These are phyloP conservation scores for Boletus rex-veris DNA, from an alignment of 768 basidiomycete genomes.

Conservation along the genomic window DNA sequence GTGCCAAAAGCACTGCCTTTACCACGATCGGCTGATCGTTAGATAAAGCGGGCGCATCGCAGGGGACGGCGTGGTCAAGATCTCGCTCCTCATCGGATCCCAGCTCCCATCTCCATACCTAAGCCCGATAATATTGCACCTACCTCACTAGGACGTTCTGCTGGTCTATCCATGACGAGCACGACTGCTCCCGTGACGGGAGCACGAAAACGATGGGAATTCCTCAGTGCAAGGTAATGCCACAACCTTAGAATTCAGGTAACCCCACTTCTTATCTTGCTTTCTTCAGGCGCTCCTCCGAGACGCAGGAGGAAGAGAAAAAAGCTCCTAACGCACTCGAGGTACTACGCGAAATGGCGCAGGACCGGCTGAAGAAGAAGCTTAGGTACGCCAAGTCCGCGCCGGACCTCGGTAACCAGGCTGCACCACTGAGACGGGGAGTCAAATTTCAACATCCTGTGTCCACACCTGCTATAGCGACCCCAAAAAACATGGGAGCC, in stretches of 20 bases:
- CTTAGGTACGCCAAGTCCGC: slow-evolving; percentile 22
- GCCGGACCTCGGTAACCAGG: slow-evolving; percentile 18
- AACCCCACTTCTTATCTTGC: not conserved
- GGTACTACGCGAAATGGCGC: slow-evolving; percentile 11
- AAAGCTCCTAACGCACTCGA: slow-evolving; percentile 2
- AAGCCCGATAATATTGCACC: not conserved
- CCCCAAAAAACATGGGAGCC: not conserved
- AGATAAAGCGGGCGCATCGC: slow-evolving; percentile 24
- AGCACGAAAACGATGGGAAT: slow-evolving; percentile 14
- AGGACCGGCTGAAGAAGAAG: slow-evolving; percentile 19
- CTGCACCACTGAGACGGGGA: not conserved
- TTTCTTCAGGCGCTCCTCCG: slow-evolving; percentile 12
- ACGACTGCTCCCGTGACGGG: not conserved
- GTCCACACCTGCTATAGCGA: not conserved
- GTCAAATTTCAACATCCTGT: not conserved
- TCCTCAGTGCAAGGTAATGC: slow-evolving; percentile 21
- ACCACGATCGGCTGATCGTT: not conserved
- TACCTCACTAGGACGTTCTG: not conserved
- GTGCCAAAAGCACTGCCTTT: not conserved
- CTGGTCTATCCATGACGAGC: not conserved
- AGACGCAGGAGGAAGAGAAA: slow-evolving; percentile 6
- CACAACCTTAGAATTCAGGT: not conserved
- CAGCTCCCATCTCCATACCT: slow-evolving; percentile 12
- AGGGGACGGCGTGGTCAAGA: slow-evolving; percentile 11
- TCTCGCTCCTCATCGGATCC: not conserved